phyloP scores from a whole-genome alignment of 805 yeast species.

The Pichia kluyveri region DNA sequence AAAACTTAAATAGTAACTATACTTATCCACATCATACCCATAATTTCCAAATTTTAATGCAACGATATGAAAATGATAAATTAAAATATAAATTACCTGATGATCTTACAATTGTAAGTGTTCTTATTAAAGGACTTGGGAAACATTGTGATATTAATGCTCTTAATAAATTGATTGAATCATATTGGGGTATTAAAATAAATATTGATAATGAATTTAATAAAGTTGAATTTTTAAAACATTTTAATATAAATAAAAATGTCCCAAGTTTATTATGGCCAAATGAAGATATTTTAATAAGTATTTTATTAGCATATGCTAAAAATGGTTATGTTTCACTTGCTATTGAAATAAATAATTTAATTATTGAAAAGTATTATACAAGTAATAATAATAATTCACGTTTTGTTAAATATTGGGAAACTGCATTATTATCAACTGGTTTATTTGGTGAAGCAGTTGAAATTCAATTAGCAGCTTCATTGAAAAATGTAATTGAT shows the following conservation, averaged over 20 bases:
- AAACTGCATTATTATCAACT: conserved; percentile 16
- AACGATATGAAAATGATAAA: conserved; percentile 4
- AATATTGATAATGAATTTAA: conserved; percentile 2
- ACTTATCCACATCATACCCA: conserved; percentile 4
- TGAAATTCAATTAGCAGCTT: conserved; percentile 6
- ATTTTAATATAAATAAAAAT: conserved; percentile 4
- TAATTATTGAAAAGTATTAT: conserved; percentile 16
- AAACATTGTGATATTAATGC: conserved; percentile 18
- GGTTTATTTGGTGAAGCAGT: conserved; percentile 18
- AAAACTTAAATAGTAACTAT: not conserved
- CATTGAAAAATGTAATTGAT: conserved; percentile 5
- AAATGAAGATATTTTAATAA: conserved; percentile 14
- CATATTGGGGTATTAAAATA: conserved; percentile 23
- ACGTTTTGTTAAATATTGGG: conserved; percentile 17
- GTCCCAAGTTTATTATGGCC: conserved; percentile 19
- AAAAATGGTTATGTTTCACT: conserved; percentile 21
- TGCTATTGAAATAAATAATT: conserved; percentile 20
- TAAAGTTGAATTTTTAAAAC: conserved; percentile 1
- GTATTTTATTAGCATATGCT: conserved; percentile 23
- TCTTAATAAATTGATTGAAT: conserved; percentile 17
- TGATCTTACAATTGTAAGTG: not conserved
- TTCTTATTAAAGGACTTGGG: conserved; percentile 15
- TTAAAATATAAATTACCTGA: not conserved
- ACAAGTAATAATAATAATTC: not conserved
- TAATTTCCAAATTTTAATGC: conserved; percentile 3